Conservation (phyloP, 345 rosid genomes). For the Laguncularia racemosa region DNA sequence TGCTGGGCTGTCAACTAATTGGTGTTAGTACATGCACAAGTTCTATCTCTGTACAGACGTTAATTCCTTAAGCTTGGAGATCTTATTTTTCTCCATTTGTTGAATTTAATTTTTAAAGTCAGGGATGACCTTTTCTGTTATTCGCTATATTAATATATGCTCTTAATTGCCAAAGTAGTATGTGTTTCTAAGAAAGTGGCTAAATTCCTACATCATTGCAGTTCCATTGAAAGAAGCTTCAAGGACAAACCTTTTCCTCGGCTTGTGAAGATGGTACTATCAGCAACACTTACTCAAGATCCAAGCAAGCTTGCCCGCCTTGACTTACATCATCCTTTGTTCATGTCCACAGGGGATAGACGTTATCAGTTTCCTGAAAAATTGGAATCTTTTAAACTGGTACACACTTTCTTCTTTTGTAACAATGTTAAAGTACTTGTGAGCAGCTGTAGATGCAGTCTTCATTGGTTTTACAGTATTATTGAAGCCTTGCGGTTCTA, state of each 20-base stretch:
- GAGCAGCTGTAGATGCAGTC: background rate
- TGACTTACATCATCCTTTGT: slow-evolving; percentile 85
- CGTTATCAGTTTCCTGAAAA: slow-evolving; percentile 78
- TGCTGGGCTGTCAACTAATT: no score
- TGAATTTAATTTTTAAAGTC: no score
- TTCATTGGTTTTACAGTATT: background rate
- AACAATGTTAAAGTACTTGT: background rate
- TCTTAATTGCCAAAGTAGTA: no score
- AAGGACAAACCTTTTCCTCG: slow-evolving; percentile 75
- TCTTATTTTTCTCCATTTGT: no score
- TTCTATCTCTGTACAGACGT: no score
- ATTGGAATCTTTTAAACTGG: slow-evolving; percentile 79
- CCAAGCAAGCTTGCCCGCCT: slow-evolving; percentile 97
- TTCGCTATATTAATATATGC: no score
- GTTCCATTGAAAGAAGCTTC: slow-evolving; percentile 80
- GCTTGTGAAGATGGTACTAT: slow-evolving; percentile 79
- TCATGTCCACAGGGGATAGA: slow-evolving; percentile 68
- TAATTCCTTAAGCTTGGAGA: no score
- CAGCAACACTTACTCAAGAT: slow-evolving; percentile 93
- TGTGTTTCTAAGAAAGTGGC: background rate
- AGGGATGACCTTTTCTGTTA: no score
- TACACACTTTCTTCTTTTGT: slow-evolving; percentile 22
- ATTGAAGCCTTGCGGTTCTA: no score
- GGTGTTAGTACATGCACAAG: no score
- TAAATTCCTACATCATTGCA: slow-evolving; percentile 21